Conservation (phyloP, 176 grass and related monocot species). For the Aegilops tauschii region DNA sequence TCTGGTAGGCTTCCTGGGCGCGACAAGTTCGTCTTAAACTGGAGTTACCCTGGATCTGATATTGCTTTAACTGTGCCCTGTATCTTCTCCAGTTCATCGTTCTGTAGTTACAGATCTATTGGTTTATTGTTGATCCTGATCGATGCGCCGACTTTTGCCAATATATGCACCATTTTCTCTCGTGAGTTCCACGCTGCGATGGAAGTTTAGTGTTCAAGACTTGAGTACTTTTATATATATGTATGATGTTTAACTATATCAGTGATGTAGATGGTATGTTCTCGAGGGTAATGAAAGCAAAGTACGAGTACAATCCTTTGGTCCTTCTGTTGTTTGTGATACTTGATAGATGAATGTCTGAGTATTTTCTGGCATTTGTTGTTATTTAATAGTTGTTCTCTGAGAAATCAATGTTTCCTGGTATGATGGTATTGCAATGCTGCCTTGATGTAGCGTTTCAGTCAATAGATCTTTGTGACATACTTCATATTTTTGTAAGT, state of each 20-base stretch:
- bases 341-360: background rate
- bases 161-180: constrained; percentile 10
- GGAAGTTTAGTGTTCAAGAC: constrained; percentile 20
- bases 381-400: background rate
- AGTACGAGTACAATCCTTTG: background rate
- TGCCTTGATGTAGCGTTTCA: background rate
- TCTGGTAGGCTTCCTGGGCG: constrained; percentile 43
- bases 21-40: constrained; percentile 16
- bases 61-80: constrained; percentile 21
- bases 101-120: constrained; percentile 37
- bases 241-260: constrained; percentile 13
- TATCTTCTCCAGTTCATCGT: background rate
- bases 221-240: background rate
- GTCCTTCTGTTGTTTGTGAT: background rate
- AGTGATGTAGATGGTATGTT: constrained; percentile 19
- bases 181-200: background rate
- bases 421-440: background rate
- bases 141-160: constrained; percentile 13
- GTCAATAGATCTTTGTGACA: background rate
- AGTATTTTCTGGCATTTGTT: constrained; percentile 1
- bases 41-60: constrained; percentile 38
- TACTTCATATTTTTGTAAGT: background rate
- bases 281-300: background rate
- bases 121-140: constrained; percentile 13
- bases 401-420: background rate